These are phyloP conservation scores for Claviceps humidiphila DNA, from an alignment of 2,329 filamentous ascomycete species.

Conservation along the genomic window DNA sequence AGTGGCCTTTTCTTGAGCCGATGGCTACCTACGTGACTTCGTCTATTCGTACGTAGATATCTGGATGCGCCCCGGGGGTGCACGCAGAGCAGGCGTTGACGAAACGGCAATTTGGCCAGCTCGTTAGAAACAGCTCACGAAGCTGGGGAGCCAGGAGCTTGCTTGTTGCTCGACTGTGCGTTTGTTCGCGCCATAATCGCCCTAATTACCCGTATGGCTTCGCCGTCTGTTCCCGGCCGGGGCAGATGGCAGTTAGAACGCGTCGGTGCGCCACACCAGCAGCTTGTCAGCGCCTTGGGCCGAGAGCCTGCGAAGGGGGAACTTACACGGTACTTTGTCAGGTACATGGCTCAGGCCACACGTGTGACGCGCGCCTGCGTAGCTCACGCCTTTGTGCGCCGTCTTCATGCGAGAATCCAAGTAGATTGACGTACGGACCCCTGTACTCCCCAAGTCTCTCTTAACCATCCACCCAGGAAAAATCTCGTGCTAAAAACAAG, in stretches of 20 bases:
- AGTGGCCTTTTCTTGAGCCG: too few species aligned
- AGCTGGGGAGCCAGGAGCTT: background rate
- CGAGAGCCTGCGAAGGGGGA: background rate
- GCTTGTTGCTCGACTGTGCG: background rate
- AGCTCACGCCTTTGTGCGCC: background rate
- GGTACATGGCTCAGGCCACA: background rate
- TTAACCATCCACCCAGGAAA: background rate
- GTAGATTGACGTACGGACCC: background rate
- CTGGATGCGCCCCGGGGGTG: background rate
- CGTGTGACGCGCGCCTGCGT: background rate
- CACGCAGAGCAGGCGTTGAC: too few species aligned
- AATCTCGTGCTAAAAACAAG: slow-evolving; percentile 20
- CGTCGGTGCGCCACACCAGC: slow-evolving; percentile 11
- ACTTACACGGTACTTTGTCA: background rate
- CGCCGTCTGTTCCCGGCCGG: slow-evolving; percentile 5
- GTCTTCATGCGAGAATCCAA: background rate
- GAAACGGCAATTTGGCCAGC: too few species aligned
- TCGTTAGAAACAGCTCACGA: background rate
- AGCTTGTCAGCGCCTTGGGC: background rate
- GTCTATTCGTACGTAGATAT: background rate
- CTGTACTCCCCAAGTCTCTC: slow-evolving; percentile 1
- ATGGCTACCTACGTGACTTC: too few species aligned
- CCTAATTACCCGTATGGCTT: background rate
- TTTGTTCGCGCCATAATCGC: too few species aligned
- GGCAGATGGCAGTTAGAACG: background rate